These are phyloP conservation scores for Periconia macrospinosa DNA, from an alignment of 2,329 filamentous ascomycete species.

Conservation along the genomic window DNA sequence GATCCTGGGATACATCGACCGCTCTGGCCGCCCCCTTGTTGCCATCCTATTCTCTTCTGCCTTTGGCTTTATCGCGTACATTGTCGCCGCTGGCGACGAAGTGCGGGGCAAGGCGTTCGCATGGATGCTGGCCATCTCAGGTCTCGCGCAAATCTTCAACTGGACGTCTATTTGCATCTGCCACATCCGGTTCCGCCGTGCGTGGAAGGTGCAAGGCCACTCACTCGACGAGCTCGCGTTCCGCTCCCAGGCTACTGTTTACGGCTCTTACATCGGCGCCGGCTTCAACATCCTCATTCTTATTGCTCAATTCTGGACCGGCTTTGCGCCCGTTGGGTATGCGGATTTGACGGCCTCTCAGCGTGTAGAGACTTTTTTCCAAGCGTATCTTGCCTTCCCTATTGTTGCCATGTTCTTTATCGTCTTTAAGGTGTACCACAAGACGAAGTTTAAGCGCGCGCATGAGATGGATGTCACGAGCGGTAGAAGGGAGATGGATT, in stretches of 20 bases:
- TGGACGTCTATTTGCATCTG: slow-evolving; percentile 69
- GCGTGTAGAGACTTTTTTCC: slow-evolving; percentile 68
- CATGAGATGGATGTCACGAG: slow-evolving; percentile 81
- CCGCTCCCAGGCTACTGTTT: slow-evolving; percentile 71
- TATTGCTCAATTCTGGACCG: slow-evolving; percentile 82
- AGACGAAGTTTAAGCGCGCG: slow-evolving; percentile 65
- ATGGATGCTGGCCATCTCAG: slow-evolving; percentile 69
- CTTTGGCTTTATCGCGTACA: slow-evolving; percentile 60
- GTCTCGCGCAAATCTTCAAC: slow-evolving; percentile 71
- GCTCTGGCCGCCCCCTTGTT: slow-evolving; percentile 58
- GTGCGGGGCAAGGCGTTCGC: slow-evolving; percentile 53
- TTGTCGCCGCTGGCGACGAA: slow-evolving; percentile 50
- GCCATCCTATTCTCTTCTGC: slow-evolving; percentile 52
- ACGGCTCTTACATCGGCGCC: slow-evolving; percentile 78
- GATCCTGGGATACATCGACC: slow-evolving; percentile 60
- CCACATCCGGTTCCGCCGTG: slow-evolving; percentile 65
- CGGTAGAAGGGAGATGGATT: slow-evolving; percentile 78
- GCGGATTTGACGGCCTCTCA: slow-evolving; percentile 46
- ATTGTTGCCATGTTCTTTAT: slow-evolving; percentile 68
- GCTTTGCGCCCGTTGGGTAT: slow-evolving; percentile 72
- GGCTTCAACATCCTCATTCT: slow-evolving; percentile 73
- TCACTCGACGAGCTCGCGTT: slow-evolving; percentile 75
- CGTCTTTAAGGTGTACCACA: slow-evolving; percentile 71
- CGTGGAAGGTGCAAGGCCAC: slow-evolving; percentile 61
- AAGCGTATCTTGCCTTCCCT: slow-evolving; percentile 68